A percentile compares a stretch with the other conserved stretches of the same genome.
These are phyloP conservation scores for Lophium mytilinum DNA, from an alignment of 495 filamentous ascomycete species.

Conservation along the genomic window DNA sequence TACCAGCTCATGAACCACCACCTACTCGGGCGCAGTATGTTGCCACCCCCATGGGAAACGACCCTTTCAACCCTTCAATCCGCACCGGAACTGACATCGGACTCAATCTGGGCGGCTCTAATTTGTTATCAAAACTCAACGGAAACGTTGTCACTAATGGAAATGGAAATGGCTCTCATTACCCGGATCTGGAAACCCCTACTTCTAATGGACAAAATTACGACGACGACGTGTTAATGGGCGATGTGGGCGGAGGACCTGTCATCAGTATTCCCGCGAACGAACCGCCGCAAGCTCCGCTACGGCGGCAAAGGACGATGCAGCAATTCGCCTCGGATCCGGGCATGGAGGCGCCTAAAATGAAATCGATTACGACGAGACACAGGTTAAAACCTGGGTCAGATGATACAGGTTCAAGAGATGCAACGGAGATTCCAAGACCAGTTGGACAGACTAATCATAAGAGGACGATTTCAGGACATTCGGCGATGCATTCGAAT, in stretches of 20 bases:
- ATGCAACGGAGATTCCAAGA: slow-evolving; percentile 44
- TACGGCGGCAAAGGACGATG: slow-evolving; percentile 51
- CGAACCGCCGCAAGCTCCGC: slow-evolving; percentile 63
- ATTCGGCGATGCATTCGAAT: slow-evolving; percentile 47
- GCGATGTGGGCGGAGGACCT: slow-evolving; percentile 24
- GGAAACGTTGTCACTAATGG: slow-evolving; percentile 15
- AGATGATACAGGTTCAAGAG: slow-evolving; percentile 35
- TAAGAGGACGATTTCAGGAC: slow-evolving; percentile 81
- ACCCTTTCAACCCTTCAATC: slow-evolving; percentile 30
- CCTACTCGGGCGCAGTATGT: slow-evolving; percentile 21
- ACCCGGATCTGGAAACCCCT: slow-evolving; percentile 30
- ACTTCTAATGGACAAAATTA: slow-evolving; percentile 26
- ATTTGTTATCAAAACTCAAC: slow-evolving; percentile 26
- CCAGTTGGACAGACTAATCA: slow-evolving; percentile 45
- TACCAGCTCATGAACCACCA: slow-evolving; percentile 7
- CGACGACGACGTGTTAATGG: slow-evolving; percentile 36
- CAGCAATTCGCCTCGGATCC: slow-evolving; percentile 44
- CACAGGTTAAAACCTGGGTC: slow-evolving; percentile 14
- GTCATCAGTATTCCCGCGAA: slow-evolving; percentile 17
- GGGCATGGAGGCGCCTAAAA: slow-evolving; percentile 56
- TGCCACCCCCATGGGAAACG: slow-evolving; percentile 27
- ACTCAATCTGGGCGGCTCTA: slow-evolving; percentile 24
- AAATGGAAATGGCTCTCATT: slow-evolving; percentile 7
- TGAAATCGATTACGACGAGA: slow-evolving; percentile 47
- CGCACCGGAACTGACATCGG: slow-evolving; percentile 21